phyloP scores from a whole-genome alignment of 2,329 filamentous ascomycete species.

The Claviceps pazoutovae region DNA sequence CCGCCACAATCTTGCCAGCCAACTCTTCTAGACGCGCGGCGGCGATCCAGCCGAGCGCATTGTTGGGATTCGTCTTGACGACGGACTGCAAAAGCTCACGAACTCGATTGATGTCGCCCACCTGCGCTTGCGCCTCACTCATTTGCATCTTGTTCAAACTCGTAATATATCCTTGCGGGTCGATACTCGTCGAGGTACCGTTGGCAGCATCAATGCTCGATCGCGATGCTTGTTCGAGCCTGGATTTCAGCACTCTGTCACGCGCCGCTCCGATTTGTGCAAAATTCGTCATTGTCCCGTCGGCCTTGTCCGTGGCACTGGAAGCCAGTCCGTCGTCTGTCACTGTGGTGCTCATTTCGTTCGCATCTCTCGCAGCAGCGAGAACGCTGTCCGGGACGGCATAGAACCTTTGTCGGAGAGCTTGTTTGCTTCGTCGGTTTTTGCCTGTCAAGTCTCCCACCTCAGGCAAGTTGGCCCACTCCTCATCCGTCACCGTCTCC shows the following conservation, averaged over 20 bases:
- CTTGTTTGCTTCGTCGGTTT: conserved; percentile 74
- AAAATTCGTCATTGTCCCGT: conserved; percentile 95
- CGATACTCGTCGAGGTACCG: conserved; percentile 80
- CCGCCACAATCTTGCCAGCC: conserved; percentile 81
- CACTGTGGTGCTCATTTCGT: conserved; percentile 79
- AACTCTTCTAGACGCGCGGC: conserved; percentile 84
- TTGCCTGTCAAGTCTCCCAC: conserved; percentile 94
- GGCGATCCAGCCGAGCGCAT: conserved; percentile 91
- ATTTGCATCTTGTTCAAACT: conserved; percentile 72
- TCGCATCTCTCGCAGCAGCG: conserved; percentile 66
- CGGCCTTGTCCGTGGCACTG: conserved; percentile 32
- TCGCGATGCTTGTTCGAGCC: conserved; percentile 75
- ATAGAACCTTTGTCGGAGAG: conserved; percentile 75
- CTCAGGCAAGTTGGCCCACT: conserved; percentile 91
- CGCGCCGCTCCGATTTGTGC: conserved; percentile 91
- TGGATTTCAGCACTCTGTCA: conserved; percentile 91
- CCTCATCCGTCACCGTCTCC: conserved; percentile 78
- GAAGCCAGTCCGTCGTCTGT: conserved; percentile 55
- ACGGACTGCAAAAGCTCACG: conserved; percentile 88
- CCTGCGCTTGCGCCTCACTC: conserved; percentile 65
- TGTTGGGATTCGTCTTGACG: conserved; percentile 90
- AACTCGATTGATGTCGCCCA: conserved; percentile 91
- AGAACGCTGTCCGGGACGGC: conserved; percentile 94
- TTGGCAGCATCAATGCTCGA: conserved; percentile 50
- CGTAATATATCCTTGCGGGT: conserved; percentile 91